A percentile compares a stretch with the other conserved stretches of the same genome.
Evolutionary conservation across 768 basidiomycete genomes (phyloP).

Genomic region (Dendrothele bispora): DNA sequence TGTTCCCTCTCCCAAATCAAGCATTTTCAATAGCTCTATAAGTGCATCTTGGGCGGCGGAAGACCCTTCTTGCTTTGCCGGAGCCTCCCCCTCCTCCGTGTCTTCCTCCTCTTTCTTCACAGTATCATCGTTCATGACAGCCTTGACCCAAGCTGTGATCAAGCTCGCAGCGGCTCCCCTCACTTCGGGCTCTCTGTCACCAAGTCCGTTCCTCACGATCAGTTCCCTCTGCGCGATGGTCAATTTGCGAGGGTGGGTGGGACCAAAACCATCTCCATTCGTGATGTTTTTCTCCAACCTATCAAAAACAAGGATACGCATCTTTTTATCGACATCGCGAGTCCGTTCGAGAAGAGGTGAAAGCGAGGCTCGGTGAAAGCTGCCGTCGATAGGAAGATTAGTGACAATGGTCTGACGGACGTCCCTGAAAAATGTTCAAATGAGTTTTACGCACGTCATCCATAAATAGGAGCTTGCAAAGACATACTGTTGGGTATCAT

Average conservation of each 20-base stretch:
- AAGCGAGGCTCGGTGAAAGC: conserved; percentile 52
- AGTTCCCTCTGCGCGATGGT: conserved; percentile 73
- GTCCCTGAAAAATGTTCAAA: conserved; percentile 50
- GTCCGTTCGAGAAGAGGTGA: conserved; percentile 71
- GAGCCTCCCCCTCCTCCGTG: conserved; percentile 17
- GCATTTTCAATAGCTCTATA: conserved; percentile 50
- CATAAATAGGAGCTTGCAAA: neutral
- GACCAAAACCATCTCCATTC: conserved; percentile 37
- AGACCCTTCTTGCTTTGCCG: conserved; percentile 23
- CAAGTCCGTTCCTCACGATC: conserved; percentile 79
- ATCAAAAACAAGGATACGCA: conserved; percentile 75
- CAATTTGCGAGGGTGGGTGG: conserved; percentile 64
- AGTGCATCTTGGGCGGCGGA: too few relatives aligned
- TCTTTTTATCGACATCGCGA: conserved; percentile 73
- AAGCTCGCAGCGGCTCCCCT: conserved; percentile 70
- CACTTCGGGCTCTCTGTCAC: conserved; percentile 80
- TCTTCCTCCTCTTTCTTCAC: conserved; percentile 33
- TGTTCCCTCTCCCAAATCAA: conserved; percentile 57
- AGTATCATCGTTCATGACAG: conserved; percentile 33
- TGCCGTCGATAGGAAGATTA: conserved; percentile 60
- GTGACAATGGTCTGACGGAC: conserved; percentile 80
- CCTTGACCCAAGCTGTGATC: conserved; percentile 75
- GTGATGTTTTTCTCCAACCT: conserved; percentile 49
- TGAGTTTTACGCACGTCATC: too few relatives aligned
- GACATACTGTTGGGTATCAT: conserved; percentile 78